phyloP scores from a whole-genome alignment of 371 early-diverging fungal genomes.

The Synchytrium microbalum region DNA sequence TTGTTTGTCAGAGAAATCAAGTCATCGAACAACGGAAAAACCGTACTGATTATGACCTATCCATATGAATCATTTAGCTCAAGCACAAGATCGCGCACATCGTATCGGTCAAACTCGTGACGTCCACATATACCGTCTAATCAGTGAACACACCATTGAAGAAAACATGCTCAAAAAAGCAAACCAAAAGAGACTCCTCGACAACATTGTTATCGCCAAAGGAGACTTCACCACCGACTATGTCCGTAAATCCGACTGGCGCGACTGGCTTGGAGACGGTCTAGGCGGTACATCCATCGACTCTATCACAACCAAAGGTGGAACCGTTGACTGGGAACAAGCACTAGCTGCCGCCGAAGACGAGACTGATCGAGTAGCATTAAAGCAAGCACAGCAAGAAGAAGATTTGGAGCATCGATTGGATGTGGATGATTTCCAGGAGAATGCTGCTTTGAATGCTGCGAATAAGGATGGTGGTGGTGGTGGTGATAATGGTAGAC shows the following conservation, averaged over 20 bases:
- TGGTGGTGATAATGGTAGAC: slow-evolving; percentile 8
- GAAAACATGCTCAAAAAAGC: slow-evolving; percentile 63
- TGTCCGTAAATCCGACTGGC: slow-evolving; percentile 58
- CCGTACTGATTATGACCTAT: not conserved
- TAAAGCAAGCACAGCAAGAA: slow-evolving; percentile 56
- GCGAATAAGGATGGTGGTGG: not conserved
- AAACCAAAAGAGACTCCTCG: slow-evolving; percentile 78
- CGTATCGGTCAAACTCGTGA: slow-evolving; percentile 91
- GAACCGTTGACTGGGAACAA: slow-evolving; percentile 46
- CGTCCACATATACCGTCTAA: slow-evolving; percentile 87
- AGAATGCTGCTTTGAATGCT: slow-evolving; percentile 22
- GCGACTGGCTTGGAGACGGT: slow-evolving; percentile 44
- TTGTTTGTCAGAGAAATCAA: too few species aligned
- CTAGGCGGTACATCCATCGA: slow-evolving; percentile 19
- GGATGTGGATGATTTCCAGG: slow-evolving; percentile 57
- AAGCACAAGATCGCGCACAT: slow-evolving; percentile 75
- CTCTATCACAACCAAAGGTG: slow-evolving; percentile 10
- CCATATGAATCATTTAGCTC: not conserved
- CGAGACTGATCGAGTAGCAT: slow-evolving; percentile 60
- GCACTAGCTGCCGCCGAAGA: slow-evolving; percentile 65
- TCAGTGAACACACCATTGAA: slow-evolving; percentile 81
- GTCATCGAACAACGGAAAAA: too few species aligned
- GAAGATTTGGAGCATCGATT: slow-evolving; percentile 47
- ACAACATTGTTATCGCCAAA: slow-evolving; percentile 78
- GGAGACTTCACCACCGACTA: slow-evolving; percentile 72